Evolutionary conservation across 1,284 basidiomycete genomes (phyloP), one percentile per base, ranked within the genome.

Genomic region (Neolentinus lepideus): DNA sequence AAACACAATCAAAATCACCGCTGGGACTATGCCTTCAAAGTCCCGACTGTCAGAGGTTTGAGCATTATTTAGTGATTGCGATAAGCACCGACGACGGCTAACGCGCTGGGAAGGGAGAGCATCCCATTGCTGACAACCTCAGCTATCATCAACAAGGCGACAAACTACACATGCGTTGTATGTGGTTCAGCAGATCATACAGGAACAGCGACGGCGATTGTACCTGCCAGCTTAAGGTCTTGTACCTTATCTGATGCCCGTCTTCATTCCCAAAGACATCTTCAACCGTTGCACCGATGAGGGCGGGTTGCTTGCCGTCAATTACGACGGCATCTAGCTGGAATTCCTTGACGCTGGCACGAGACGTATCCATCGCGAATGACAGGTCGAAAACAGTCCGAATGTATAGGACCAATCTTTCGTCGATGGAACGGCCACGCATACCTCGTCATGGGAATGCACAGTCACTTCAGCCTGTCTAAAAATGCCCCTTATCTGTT

Each of bases 71-170:
- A 53, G 21, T 3, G 9, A 36, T 64, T 60, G 4, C 33, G 21
- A 29, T 8, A 52, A 63, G 35, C 58, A 78, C 80, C 80, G 50
- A 82, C 75, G 3, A 75, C 74, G 21, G 78, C 77, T 60, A 83
- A 74, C 1, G 79, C 72, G 53, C 75, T 78, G 0, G 81, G 80
- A 3, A 82, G 69, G 14, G 79, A 80, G 16, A 83, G 66, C 71
- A 82, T 79, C 14, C 81, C 81, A 63, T 81, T 80, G 61, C 77
- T 79, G 52, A 83, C 78, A 27, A 81, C 80, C 59, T 80, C 77
- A 48, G 79, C 78, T 57, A 81, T 81, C 80, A 83, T 82, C 36
- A 83, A 66, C 48, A 81, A 62, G 24, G 70, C 68, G 3, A 79
- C 75, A 56, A 78, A 75, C 76, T 78, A 54, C 38, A 50, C 35